Conservation (phyloP, 1,139 yeast species). For the Debaryomyces nepalensis region DNA sequence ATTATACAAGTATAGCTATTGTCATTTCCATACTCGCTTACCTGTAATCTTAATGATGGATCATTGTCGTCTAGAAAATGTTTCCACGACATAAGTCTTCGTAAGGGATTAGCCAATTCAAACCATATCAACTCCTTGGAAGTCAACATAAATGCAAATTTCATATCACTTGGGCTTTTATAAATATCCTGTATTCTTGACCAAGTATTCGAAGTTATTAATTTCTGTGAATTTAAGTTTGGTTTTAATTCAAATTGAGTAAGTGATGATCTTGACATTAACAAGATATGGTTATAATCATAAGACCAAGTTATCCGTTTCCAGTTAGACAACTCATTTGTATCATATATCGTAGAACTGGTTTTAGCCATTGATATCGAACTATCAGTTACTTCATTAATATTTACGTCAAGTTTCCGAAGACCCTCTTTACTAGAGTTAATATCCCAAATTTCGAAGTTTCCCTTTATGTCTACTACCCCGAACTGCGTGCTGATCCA, state of each 20-base stretch:
- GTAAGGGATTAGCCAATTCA: conserved; percentile 28
- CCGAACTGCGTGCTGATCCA: conserved; percentile 43
- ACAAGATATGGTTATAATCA: conserved; percentile 33
- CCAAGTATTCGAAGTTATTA: conserved; percentile 60
- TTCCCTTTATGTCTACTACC: conserved; percentile 56
- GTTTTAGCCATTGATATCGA: too few relatives aligned
- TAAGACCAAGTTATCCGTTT: conserved; percentile 54
- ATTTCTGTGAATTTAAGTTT: conserved; percentile 31
- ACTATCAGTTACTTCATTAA: too few relatives aligned
- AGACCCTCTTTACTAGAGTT: conserved; percentile 15
- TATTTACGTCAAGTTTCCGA: too few relatives aligned
- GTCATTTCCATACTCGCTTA: conserved; percentile 25
- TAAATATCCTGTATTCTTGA: conserved; percentile 56
- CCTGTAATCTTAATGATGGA: conserved; percentile 52
- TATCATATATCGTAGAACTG: conserved; percentile 42
- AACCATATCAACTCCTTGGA: conserved; percentile 64
- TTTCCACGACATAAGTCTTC: conserved; percentile 67
- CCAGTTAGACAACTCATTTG: conserved; percentile 61
- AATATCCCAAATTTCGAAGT: conserved; percentile 48
- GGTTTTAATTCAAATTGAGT: conserved; percentile 32
- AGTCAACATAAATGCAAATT: conserved; percentile 53
- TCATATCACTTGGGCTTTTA: conserved; percentile 17
- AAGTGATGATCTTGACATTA: conserved; percentile 52
- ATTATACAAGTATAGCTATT: conserved; percentile 37
- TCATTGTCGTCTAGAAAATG: conserved; percentile 64